A percentile compares a stretch with the other conserved stretches of the same genome.
Conservation (phyloP, 192 early-diverging fungal genomes). For the Coemansia sp. region DNA sequence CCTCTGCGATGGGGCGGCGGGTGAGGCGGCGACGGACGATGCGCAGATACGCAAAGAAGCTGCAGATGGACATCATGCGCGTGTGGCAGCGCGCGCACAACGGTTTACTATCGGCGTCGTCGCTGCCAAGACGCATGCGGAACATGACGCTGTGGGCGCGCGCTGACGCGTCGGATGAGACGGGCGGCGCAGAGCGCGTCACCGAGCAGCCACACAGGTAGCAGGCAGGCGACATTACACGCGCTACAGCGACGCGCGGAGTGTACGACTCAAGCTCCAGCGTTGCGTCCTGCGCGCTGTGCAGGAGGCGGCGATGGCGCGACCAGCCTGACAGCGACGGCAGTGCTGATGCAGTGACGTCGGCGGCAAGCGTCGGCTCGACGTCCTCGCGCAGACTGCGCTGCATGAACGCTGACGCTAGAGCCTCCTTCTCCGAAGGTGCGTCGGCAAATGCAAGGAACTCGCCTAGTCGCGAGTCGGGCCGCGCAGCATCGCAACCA, state of each 20-base stretch:
- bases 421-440: conserved; percentile 36
- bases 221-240: conserved; percentile 43
- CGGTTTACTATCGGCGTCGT: conserved; percentile 47
- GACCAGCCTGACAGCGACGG: conserved; percentile 41
- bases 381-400: conserved; percentile 50
- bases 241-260: conserved; percentile 22
- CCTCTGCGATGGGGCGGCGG: conserved; percentile 47
- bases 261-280: conserved; percentile 42
- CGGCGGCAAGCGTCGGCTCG: conserved; percentile 37
- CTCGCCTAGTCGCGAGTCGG: conserved; percentile 45
- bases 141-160: conserved; percentile 21
- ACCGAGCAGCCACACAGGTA: conserved; percentile 42
- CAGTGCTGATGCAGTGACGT: conserved; percentile 10
- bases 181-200: conserved; percentile 8
- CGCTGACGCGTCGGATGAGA: conserved; percentile 7
- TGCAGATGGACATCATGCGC: conserved; percentile 50
- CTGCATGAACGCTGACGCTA: conserved; percentile 37
- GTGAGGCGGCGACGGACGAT: conserved; percentile 48
- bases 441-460: conserved; percentile 43
- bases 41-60: conserved; percentile 49
- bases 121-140: conserved; percentile 46
- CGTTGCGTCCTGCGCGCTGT: conserved; percentile 41
- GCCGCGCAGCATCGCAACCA: conserved; percentile 34
- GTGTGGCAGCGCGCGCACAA: conserved; percentile 39
- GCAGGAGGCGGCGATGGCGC: conserved; percentile 37